Percentiles rank a stretch among this genome's conserved stretches.
Conservation (phyloP, 495 filamentous ascomycete genomes). For the Xylaria acuta region DNA sequence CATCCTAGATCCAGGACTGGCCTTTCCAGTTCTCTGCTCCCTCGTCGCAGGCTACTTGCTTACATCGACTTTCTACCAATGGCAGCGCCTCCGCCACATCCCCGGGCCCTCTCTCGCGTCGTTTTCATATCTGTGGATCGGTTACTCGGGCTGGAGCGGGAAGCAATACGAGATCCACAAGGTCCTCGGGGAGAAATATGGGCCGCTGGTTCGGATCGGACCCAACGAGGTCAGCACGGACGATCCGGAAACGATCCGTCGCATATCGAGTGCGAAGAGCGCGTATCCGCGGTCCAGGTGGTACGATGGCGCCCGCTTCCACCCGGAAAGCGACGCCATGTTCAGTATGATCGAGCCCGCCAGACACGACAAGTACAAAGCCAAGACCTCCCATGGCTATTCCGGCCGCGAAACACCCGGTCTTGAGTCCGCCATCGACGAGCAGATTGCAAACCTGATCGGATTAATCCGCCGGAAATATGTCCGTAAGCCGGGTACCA, state of each 20-base stretch:
- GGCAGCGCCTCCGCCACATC: slow-evolving; percentile 41
- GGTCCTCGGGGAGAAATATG: slow-evolving; percentile 38
- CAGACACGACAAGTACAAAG: slow-evolving; percentile 38
- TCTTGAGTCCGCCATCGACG: slow-evolving; percentile 53
- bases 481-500: slow-evolving; percentile 19
- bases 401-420: slow-evolving; percentile 53
- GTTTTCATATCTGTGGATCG: slow-evolving; percentile 37
- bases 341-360: slow-evolving; percentile 42
- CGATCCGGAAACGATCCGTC: slow-evolving; percentile 51
- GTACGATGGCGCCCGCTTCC: slow-evolving; percentile 51
- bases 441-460: slow-evolving; percentile 44
- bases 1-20: background rate
- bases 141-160: slow-evolving; percentile 29
- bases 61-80: slow-evolving; percentile 31
- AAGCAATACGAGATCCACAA: slow-evolving; percentile 32
- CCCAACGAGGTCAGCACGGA: slow-evolving; percentile 50
- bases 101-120: slow-evolving; percentile 40
- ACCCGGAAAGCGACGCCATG: slow-evolving; percentile 50
- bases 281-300: slow-evolving; percentile 47
- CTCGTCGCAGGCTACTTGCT: slow-evolving; percentile 13
- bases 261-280: slow-evolving; percentile 47
- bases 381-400: slow-evolving; percentile 48
- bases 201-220: slow-evolving; percentile 50
- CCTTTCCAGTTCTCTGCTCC: background rate
- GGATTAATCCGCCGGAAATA: slow-evolving; percentile 46